phyloP scores from a whole-genome alignment of 306 rosid genomes.

The Medicago truncatula region MtrunA17r5.0-ANR NC_053045.1:31609001-31609500 shows the following conservation, averaged over 20 bases:
- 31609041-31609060: too few relatives aligned
- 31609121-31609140: too few relatives aligned
- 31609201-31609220: too few relatives aligned
- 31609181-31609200: too few relatives aligned
- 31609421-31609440: neutral
- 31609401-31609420: neutral
- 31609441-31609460: neutral
- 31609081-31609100: too few relatives aligned
- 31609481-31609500: constrained; percentile 38
- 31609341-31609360: accelerated
- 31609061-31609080: too few relatives aligned
- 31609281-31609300: constrained; percentile 91
- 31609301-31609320: constrained; percentile 65
- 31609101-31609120: too few relatives aligned
- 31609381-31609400: neutral
- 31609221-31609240: too few relatives aligned
- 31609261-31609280: constrained; percentile 67
- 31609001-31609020: too few relatives aligned
- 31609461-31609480: neutral
- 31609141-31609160: too few relatives aligned
- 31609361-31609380: accelerated
- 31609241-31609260: neutral
- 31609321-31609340: constrained; percentile 49
- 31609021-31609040: too few relatives aligned
- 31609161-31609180: too few relatives aligned